A percentile compares a stretch with the other conserved stretches of the same genome.
These are phyloP conservation scores for Ceratobasidium sp. DNA, from an alignment of 1,284 basidiomycete genomes.

Conservation along the genomic window DNA sequence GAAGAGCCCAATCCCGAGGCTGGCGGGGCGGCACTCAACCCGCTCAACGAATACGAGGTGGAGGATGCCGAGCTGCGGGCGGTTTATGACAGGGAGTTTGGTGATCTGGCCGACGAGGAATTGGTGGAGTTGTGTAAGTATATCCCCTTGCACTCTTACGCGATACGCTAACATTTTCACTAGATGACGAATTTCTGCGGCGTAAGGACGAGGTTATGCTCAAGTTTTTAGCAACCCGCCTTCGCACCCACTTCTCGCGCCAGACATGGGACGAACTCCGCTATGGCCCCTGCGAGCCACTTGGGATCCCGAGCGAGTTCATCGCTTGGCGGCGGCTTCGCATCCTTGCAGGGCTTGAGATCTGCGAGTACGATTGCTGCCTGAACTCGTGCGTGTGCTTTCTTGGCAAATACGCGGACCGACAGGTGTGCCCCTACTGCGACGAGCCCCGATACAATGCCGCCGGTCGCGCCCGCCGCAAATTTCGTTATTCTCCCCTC, in stretches of 20 bases:
- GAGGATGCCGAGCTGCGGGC: background rate
- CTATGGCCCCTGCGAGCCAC: background rate
- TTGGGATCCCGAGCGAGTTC: conserved; percentile 15
- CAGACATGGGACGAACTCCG: conserved; percentile 3
- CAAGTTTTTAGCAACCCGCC: conserved; percentile 3
- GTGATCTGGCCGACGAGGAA: background rate
- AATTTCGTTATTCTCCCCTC: conserved; percentile 2
- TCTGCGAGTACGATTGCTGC: background rate
- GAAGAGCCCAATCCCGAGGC: background rate
- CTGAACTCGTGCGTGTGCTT: conserved; percentile 26
- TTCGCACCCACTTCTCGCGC: conserved; percentile 18
- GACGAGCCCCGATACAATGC: conserved; percentile 3
- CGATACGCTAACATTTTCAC: background rate
- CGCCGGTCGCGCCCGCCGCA: background rate
- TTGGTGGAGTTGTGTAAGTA: conserved; percentile 4
- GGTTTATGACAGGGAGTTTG: background rate
- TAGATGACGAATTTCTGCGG: background rate
- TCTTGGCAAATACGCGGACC: conserved; percentile 37
- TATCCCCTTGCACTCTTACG: background rate
- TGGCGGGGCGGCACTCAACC: background rate
- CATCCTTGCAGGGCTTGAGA: background rate
- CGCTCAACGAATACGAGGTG: background rate
- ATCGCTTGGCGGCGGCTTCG: conserved; percentile 3
- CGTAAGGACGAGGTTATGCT: conserved; percentile 18
- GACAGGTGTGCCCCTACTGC: conserved; percentile 30